Evolutionary conservation across 2,329 filamentous ascomycete species (phyloP).

Genomic region (Zymoseptoria tritici): DNA sequence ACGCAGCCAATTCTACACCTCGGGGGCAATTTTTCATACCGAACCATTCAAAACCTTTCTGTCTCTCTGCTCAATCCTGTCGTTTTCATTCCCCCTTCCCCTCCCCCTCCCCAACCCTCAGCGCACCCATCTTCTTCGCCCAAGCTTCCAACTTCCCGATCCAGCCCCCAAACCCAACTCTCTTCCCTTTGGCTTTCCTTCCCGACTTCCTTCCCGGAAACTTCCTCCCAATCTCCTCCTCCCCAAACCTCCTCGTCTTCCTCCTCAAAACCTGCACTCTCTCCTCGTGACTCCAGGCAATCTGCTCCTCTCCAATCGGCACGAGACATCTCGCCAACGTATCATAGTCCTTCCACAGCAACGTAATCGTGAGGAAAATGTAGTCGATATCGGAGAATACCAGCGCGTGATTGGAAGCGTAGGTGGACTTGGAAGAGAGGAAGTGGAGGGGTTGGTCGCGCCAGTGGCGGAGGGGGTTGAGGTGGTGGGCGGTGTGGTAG

Average conservation of each 20-base stretch:
- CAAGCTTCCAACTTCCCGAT: not conserved
- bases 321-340: constrained; percentile 63
- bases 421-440: constrained; percentile 59
- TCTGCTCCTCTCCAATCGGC: constrained; percentile 61
- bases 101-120: not conserved
- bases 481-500: constrained; percentile 73
- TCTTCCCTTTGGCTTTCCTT: constrained; percentile 2
- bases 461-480: constrained; percentile 74
- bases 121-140: not conserved
- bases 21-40: too few relatives aligned
- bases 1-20: too few relatives aligned
- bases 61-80: not conserved
- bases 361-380: constrained; percentile 62
- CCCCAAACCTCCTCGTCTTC: constrained; percentile 59
- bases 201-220: constrained; percentile 31
- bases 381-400: constrained; percentile 80
- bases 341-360: constrained; percentile 64
- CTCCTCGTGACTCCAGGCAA: constrained; percentile 57
- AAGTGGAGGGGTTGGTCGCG: constrained; percentile 71
- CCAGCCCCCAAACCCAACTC: not conserved
- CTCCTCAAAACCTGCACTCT: constrained; percentile 54
- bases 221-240: constrained; percentile 56
- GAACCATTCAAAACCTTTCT: too few relatives aligned
- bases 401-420: constrained; percentile 59
- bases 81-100: not conserved